Evolutionary conservation across 2,329 filamentous ascomycete genomes (phyloP).

Genomic region (Leptographium flavum): DNA sequence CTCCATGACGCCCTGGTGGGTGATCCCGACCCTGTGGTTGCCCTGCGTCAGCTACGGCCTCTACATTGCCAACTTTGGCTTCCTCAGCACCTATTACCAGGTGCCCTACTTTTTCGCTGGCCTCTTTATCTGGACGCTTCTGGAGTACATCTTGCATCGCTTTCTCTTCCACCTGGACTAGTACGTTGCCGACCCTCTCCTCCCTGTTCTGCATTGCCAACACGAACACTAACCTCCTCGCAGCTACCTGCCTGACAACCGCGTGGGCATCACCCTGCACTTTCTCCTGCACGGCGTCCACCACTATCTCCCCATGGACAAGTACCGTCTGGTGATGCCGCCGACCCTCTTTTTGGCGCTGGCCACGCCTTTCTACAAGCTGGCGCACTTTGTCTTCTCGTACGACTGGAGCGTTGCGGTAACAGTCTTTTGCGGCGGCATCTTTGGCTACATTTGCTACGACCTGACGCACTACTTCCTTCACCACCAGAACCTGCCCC

Average conservation of each 20-base stretch:
- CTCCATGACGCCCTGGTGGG: constrained; percentile 87
- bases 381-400: constrained; percentile 70
- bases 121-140: constrained; percentile 68
- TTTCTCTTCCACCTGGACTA: constrained; percentile 89
- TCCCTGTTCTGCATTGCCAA: background rate
- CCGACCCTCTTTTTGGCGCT: constrained; percentile 74
- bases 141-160: constrained; percentile 81
- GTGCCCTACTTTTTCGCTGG: constrained; percentile 55
- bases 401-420: constrained; percentile 75
- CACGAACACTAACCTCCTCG: background rate
- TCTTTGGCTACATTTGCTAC: constrained; percentile 94
- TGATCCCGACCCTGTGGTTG: constrained; percentile 73
- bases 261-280: constrained; percentile 71
- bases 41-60: constrained; percentile 66
- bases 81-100: constrained; percentile 32
- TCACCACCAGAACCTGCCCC: constrained; percentile 82
- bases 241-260: constrained; percentile 81
- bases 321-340: constrained; percentile 92
- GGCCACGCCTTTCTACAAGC: constrained; percentile 80
- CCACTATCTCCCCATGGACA: constrained; percentile 99
- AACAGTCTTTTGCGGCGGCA: constrained; percentile 71
- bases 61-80: constrained; percentile 46
- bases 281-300: constrained; percentile 95
- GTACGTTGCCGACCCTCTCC: too few relatives aligned
- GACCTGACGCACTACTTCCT: constrained; percentile 98